Percentiles rank a stretch among this genome's conserved stretches.
Conservation (phyloP, 805 yeast species). For the Starmerella floricola region DNA sequence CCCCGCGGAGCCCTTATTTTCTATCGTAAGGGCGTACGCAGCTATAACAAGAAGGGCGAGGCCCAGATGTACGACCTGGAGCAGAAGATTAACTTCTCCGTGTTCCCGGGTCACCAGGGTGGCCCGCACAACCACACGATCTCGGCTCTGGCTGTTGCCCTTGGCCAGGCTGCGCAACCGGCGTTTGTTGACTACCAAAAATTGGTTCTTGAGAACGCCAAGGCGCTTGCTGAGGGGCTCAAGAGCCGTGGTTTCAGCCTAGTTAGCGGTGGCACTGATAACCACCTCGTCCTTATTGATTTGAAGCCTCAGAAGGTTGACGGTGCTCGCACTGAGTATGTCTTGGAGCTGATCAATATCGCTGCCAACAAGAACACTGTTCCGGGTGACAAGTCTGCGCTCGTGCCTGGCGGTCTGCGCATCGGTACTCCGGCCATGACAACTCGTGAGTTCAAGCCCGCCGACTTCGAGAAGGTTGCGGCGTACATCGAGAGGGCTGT, state of each 20-base stretch:
- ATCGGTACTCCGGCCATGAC: conserved; percentile 99
- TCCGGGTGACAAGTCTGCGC: conserved; percentile 92
- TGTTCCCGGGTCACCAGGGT: conserved; percentile 99
- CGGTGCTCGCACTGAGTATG: conserved; percentile 91
- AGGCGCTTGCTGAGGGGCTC: conserved; percentile 60
- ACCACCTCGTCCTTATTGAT: conserved; percentile 79
- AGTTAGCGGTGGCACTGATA: conserved; percentile 90
- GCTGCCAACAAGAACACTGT: conserved; percentile 94
- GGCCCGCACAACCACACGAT: conserved; percentile 99
- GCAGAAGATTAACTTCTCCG: conserved; percentile 85
- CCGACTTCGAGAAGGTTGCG: conserved; percentile 72
- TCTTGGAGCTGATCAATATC: conserved; percentile 78
- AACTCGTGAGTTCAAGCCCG: conserved; percentile 75
- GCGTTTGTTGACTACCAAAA: conserved; percentile 80
- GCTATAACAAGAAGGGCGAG: conserved; percentile 69
- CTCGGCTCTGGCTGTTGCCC: conserved; percentile 88
- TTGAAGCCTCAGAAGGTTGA: conserved; percentile 70
- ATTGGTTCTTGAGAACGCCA: conserved; percentile 71
- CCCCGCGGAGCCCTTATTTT: conserved; percentile 99
- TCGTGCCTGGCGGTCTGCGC: conserved; percentile 92
- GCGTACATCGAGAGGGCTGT: conserved; percentile 71
- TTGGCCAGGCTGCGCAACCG: conserved; percentile 81
- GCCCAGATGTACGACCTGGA: conserved; percentile 79
- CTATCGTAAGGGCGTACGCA: conserved; percentile 87
- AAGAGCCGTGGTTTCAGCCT: conserved; percentile 53